Evolutionary conservation across 2,329 filamentous ascomycete species (phyloP), one percentile per base, ranked within the genome.

Genomic region (Paecilomyces sp.): DNA sequence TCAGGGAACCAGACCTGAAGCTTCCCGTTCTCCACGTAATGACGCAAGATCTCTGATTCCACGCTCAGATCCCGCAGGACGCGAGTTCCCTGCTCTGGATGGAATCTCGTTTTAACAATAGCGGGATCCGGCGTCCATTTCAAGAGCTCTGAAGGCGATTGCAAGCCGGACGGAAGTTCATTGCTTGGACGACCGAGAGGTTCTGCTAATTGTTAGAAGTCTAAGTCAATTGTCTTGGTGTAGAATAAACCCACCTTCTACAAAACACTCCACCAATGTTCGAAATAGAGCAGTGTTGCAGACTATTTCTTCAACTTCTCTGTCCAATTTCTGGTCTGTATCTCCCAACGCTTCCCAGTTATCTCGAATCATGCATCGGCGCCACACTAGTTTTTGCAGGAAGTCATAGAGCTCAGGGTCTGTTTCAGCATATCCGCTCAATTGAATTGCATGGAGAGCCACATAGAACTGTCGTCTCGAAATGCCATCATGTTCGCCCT

Each of bases 271-370:
- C 61, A 80, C 82, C 58, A 91, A 78, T 54, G 90, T 88, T 65
- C 79, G 80, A 70, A 87, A 92, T 4, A 91, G 79, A 30, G 87
- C 81, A 3, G 91, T 96, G 59, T 82, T 76, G 33, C 79, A 78
- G 28, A 95, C 75, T 18, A 84, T 79, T 30, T 83, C 80, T 57
- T 86, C 79, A 30, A 91, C 83, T 62, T 89, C 83, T 2, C 79
- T 76, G 68, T 96, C 92, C 59, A 86, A 85, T 70, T 90, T 88
- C 61, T 88, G 81, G 55, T 88, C 85, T 0, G 89, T 93, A 65
- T 90, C 86, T 69, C 94, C 93, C 70, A 95, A 83, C 60, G 79
- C 80, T 28, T 83, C 79, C 94, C 94, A 99, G 70, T 97, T 85
- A 72, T 97, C 92, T 56, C 87, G 85, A 65, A 93, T 83, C 68